phyloP scores from a whole-genome alignment of 306 rosid genomes.

The Cyclanthera cordifolia region DNA sequence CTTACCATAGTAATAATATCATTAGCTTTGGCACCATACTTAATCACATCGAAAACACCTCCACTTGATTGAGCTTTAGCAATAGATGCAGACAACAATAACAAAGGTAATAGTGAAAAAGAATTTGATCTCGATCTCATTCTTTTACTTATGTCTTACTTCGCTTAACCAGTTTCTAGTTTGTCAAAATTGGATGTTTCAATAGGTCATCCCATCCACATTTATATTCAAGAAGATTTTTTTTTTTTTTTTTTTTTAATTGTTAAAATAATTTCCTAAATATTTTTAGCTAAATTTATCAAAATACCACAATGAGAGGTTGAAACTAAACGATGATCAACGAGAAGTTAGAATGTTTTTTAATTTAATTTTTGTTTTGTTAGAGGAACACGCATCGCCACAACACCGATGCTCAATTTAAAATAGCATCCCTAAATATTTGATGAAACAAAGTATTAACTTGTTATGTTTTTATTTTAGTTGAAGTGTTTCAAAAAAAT shows the following conservation, averaged over 20 bases:
- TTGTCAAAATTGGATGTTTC: not conserved
- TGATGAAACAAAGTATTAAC: too few relatives aligned
- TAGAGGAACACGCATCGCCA: not conserved
- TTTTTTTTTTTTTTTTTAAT: too few relatives aligned
- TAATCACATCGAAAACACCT: slow-evolving; percentile 3
- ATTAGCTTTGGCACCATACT: slow-evolving; percentile 15
- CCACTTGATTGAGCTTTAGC: not conserved
- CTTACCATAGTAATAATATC: slow-evolving; percentile 13
- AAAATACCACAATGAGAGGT: not conserved
- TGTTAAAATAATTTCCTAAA: not conserved
- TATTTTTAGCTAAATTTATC: not conserved
- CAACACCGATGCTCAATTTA: not conserved
- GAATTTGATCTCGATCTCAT: not conserved
- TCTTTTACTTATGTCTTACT: not conserved
- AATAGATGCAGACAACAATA: not conserved
- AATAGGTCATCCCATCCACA: not conserved
- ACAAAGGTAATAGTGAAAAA: not conserved
- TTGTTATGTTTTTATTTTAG: too few relatives aligned
- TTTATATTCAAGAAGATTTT: not conserved
- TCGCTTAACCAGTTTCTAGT: not conserved
- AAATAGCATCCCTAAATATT: too few relatives aligned
- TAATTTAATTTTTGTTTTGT: too few relatives aligned
- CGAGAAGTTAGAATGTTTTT: not conserved
- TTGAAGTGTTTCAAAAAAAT: too few relatives aligned
- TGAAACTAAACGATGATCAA: not conserved